Evolutionary conservation across 768 basidiomycete species (phyloP).

Genomic region (Filobasidium floriforme): DNA sequence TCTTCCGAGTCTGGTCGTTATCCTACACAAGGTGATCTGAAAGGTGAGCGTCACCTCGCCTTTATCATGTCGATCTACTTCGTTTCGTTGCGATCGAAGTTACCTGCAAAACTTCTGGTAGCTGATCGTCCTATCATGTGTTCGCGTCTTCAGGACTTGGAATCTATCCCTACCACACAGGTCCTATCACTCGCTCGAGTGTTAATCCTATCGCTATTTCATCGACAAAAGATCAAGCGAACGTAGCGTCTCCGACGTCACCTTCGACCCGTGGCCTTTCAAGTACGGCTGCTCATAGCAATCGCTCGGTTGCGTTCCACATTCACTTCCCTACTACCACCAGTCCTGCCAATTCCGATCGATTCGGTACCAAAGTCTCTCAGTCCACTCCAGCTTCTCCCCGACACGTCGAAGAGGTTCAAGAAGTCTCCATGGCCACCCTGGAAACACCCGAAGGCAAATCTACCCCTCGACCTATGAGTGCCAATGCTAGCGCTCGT

Average conservation of each 20-base stretch:
- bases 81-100: background rate
- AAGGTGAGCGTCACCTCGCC: background rate
- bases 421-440: background rate
- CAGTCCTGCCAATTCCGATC: background rate
- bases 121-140: background rate
- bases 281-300: background rate
- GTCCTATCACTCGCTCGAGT: background rate
- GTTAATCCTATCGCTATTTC: background rate
- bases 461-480: background rate
- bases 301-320: background rate
- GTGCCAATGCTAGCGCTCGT: background rate
- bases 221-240: background rate
- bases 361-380: background rate
- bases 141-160: background rate
- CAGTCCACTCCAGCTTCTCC: background rate
- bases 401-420: background rate
- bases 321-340: background rate
- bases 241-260: background rate
- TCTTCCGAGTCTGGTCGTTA: background rate
- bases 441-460: background rate
- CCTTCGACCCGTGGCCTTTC: background rate
- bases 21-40: background rate
- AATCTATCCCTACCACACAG: background rate
- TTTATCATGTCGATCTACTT: background rate
- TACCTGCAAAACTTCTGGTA: background rate